Evolutionary conservation across 352 stramenopile species (phyloP).

Genomic region (Sclerospora graminicola): DNA sequence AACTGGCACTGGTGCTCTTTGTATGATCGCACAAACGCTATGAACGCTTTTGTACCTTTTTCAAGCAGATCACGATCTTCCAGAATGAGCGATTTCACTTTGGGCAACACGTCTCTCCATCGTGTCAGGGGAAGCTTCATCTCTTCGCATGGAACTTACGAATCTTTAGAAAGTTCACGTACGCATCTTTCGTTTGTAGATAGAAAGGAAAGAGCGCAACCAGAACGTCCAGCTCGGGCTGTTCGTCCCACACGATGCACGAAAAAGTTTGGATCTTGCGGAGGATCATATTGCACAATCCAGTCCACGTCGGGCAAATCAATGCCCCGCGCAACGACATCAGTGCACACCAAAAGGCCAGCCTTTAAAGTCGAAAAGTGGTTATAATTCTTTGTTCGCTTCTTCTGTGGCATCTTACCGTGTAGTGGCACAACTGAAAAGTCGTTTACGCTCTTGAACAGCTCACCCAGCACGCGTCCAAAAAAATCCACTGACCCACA

Average conservation of each 20-base stretch:
- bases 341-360: constrained; percentile 95
- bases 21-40: constrained; percentile 97
- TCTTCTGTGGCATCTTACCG: constrained; percentile 92
- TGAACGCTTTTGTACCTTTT: constrained; percentile 98
- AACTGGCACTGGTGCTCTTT: constrained; percentile 98
- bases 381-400: constrained; percentile 73
- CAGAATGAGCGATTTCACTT: constrained; percentile 84
- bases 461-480: constrained; percentile 74
- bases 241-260: constrained; percentile 97
- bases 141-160: constrained; percentile 88
- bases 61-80: constrained; percentile 96
- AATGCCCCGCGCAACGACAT: constrained; percentile 97
- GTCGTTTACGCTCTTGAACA: constrained; percentile 32
- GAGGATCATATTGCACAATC: constrained; percentile 98
- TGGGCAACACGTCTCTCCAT: constrained; percentile 81
- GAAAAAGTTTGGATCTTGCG: constrained; percentile 97
- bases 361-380: constrained; percentile 38
- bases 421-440: constrained; percentile 79
- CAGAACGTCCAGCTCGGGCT: constrained; percentile 89
- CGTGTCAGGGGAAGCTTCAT: constrained; percentile 53
- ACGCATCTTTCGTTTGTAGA: constrained; percentile 94
- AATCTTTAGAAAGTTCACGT: constrained; percentile 94
- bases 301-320: constrained; percentile 98
- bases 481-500: constrained; percentile 99
- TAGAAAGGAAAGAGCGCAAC: constrained; percentile 92